Conservation (phyloP, 352 stramenopile species). For the Globisporangium megalacanthum region DNA sequence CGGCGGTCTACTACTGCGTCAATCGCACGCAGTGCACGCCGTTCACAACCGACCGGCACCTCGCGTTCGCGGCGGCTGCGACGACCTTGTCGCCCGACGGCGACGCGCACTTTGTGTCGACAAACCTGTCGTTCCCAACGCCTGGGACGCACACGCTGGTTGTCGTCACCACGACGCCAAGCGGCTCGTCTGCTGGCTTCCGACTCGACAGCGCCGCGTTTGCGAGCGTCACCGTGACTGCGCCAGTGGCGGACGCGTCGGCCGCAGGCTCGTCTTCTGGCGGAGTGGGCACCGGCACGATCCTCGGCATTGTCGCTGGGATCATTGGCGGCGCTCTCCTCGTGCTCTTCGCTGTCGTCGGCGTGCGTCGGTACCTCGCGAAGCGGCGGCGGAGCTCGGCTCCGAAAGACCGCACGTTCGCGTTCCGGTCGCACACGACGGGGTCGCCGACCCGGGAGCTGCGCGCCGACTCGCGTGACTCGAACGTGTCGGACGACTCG, state of each 20-base stretch:
- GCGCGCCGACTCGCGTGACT: conserved; percentile 31
- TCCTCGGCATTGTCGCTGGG: conserved; percentile 30
- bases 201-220: conserved; percentile 41
- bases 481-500: conserved; percentile 31
- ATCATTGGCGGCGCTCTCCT: conserved; percentile 24
- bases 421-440: conserved; percentile 33
- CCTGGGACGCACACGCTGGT: conserved; percentile 47
- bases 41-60: conserved; percentile 30
- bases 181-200: conserved; percentile 21
- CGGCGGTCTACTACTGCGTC: conserved; percentile 39
- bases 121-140: conserved; percentile 26
- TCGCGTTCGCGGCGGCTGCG: conserved; percentile 21
- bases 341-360: conserved; percentile 20
- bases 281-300: conserved; percentile 20
- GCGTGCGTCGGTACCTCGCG: conserved; percentile 16
- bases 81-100: conserved; percentile 30
- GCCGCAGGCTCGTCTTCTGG: conserved; percentile 3
- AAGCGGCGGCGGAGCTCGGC: neutral
- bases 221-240: conserved; percentile 24
- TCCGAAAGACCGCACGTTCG: conserved; percentile 32
- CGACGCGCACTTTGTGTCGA: conserved; percentile 13
- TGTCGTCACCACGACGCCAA: conserved; percentile 36
- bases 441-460: conserved; percentile 26
- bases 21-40: conserved; percentile 30
- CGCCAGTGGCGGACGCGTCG: conserved; percentile 11